These are phyloP conservation scores for Sporobolus alterniflorus DNA, from an alignment of 202 grass and related monocot genomes.

Conservation along the genomic window DNA sequence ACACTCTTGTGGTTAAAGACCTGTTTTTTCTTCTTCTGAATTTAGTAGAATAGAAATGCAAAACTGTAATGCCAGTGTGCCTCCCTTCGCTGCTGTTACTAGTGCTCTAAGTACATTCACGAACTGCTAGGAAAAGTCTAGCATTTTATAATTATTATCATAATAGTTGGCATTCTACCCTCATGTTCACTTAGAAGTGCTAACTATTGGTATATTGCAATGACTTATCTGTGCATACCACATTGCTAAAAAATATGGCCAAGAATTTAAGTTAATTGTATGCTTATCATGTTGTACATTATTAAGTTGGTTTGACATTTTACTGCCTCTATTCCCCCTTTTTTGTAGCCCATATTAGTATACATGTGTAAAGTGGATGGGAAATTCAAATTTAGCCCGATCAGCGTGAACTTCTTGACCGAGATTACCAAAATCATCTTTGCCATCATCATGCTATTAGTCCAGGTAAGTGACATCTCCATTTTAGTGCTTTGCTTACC, in stretches of 20 bases:
- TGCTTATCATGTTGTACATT: constrained; percentile 24
- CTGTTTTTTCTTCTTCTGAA: no score
- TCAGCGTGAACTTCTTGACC: constrained; percentile 99
- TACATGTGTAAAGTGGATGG: constrained; percentile 98
- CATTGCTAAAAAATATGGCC: background rate
- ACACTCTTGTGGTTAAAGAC: no score
- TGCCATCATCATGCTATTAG: constrained; percentile 81
- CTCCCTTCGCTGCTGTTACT: no score
- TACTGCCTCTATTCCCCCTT: constrained; percentile 17
- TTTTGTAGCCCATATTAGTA: constrained; percentile 92
- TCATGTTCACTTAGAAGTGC: background rate
- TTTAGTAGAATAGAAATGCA: no score
- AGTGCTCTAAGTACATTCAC: background rate
- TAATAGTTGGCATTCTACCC: background rate
- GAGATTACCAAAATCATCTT: constrained; percentile 91
- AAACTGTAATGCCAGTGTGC: no score
- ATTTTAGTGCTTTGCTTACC: constrained; percentile 9
- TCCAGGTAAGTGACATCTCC: constrained; percentile 76
- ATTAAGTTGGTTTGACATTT: constrained; percentile 40
- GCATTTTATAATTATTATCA: background rate
- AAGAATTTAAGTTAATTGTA: background rate
- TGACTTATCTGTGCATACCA: background rate
- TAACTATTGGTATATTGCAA: background rate
- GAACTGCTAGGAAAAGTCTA: background rate
- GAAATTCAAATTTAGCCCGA: constrained; percentile 96